Base-by-base conservation (phyloP, 2,329 filamentous ascomycete genomes). In the Ophiosphaerella korrae region DNA sequence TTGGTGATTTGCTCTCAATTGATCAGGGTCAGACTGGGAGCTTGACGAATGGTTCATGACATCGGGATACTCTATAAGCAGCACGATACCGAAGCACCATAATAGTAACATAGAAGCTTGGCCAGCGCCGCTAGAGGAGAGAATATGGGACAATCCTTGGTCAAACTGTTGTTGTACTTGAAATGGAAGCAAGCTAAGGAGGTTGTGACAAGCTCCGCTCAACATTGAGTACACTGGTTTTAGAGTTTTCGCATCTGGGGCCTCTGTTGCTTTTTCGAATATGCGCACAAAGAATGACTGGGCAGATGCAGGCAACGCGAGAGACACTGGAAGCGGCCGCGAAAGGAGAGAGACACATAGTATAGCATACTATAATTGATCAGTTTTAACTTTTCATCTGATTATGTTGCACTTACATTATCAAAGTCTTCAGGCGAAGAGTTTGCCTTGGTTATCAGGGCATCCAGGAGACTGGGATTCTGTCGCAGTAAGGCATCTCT, bases 311-410 rank as follows among this genome's bases (percentile, higher is more conserved):
- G 72, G 72, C 13, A 75, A 53, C 4, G 65, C 56, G 12, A 74
- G 38, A 1, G 48, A 51, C 5, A 61, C 59, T 2, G 71, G 71
- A 12, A 74, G 62, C 1, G 66, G 65, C 16, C 61, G 53, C 18
- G 72, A 70, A 2, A 74, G 64, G 13, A 75, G 53, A 12, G 57
- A 60, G 24, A 72, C 62, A 40, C 72, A 74, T 31, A 71, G 55
- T 13, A 58, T 53, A 37, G 50, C 52, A 45, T 67, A 67, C 68
- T 73, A 45, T 4, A 37, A 5, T 2, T 13, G 2, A n/a, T 62
- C 2, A 53, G 46, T n/a, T 40, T 29, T 23, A 45, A 33, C 21
- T 5, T 12, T 45, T 2, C 5, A 37, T 12, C 44, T 32, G 21
- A 11, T 18, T 16, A 4, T 11, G 11, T 3, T 13, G 21, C 43